Conservation (phyloP, 2,329 filamentous ascomycete genomes). For the Verticillium longisporum region DNA sequence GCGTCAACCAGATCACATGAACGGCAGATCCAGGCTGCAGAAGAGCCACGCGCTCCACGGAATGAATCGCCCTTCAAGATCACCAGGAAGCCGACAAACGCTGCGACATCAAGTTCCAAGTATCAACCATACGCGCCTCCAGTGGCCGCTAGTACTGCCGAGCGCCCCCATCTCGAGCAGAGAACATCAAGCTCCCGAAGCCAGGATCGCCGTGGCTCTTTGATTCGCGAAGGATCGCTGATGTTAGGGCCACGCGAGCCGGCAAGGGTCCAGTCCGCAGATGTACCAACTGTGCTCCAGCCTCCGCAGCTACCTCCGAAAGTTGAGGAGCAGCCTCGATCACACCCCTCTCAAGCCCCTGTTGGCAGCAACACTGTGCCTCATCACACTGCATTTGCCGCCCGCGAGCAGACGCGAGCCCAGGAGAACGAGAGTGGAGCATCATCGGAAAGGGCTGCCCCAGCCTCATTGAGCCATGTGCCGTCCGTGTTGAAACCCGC, state of each 20-base stretch:
- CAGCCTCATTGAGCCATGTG: conserved; percentile 8
- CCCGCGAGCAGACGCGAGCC: neutral
- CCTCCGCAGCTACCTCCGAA: conserved; percentile 15
- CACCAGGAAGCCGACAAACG: conserved; percentile 9
- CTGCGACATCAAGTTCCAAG: neutral
- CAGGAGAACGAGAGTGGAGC: neutral
- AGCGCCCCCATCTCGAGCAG: neutral
- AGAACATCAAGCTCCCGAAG: neutral
- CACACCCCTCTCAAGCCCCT: neutral
- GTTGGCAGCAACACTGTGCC: neutral
- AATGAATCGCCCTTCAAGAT: conserved; percentile 2
- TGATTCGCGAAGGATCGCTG: conserved; percentile 18
- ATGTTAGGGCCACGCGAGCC: conserved; percentile 11
- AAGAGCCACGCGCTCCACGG: neutral
- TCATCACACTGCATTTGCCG: neutral
- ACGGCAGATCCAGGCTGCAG: neutral
- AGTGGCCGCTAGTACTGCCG: neutral
- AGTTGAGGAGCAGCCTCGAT: conserved; percentile 2
- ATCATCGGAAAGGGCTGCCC: neutral
- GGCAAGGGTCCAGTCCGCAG: conserved; percentile 11
- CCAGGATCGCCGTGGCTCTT: conserved; percentile 9
- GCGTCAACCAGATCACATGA: neutral
- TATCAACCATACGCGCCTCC: conserved; percentile 11
- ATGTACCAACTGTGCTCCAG: conserved; percentile 16
- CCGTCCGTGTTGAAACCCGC: conserved; percentile 23